Base-by-base conservation (phyloP, 1,284 basidiomycete species). In the Coriolopsis trogii region DNA sequence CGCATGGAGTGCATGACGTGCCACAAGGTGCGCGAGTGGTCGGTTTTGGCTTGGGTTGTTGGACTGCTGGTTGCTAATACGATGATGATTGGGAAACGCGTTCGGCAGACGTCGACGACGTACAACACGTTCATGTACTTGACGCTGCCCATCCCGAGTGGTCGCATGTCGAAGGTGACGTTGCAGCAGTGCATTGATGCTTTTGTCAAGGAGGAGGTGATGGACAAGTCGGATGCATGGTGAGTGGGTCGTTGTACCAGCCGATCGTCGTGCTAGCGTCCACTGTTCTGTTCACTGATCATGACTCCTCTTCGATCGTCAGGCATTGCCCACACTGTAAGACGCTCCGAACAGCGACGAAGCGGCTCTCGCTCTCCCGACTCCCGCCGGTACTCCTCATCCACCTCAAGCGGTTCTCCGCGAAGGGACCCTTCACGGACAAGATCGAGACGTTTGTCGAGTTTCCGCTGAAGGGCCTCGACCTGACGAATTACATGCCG, bases 51-150 rank as follows among this genome's bases (percentile, higher is more conserved):
- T n/a, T n/a, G n/a, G n/a, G n/a, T n/a, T n/a, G n/a, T n/a, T n/a
- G n/a, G n/a, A n/a, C n/a, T n/a, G n/a, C n/a, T n/a, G n/a, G n/a
- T n/a, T 30, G 33, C 29, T 34, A 10, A n/a, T 20, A 23, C 41
- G n/a, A n/a, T 36, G 20, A 26, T 42, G n/a, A 20, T 53, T n/a
- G n/a, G n/a, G n/a, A n/a, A n/a, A n/a, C n/a, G n/a, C 53, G 13
- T n/a, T 33, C 13, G 36, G 56, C 63, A 97, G 93, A 98, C 96
- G 3, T 97, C 94, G 24, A 98, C 95, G 5, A 98, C 95, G 7
- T 99, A 97, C 66, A 98, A 99, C 67, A 84, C 92, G 3, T 99
- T 99, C 74, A 98, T 98, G 80, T 96, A 97, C 63, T 80, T 99
- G 49, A 91, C 94, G 29, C 70, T 99, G 49, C 95, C 96, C 1